Percentiles rank a stretch among this genome's conserved stretches.
Evolutionary conservation across 176 grass and related monocot species (phyloP).

Genomic region (Ampelocalamus luodianensis): DNA sequence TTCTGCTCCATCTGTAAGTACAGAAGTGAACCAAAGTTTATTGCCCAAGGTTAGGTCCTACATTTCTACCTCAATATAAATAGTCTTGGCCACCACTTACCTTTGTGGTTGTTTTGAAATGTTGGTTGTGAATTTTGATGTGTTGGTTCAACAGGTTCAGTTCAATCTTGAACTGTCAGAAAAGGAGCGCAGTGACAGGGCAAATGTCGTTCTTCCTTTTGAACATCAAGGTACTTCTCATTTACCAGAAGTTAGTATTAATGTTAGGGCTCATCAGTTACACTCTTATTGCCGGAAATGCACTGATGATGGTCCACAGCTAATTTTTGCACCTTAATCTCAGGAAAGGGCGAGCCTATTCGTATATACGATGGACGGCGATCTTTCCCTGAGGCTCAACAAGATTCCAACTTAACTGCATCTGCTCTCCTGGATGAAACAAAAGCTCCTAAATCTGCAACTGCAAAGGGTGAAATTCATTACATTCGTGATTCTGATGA

Average conservation of each 20-base stretch:
- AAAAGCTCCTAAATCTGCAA: slow-evolving; percentile 45
- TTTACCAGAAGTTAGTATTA: background rate
- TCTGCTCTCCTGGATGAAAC: slow-evolving; percentile 40
- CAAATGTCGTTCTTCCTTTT: slow-evolving; percentile 94
- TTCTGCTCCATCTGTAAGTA: slow-evolving; percentile 53
- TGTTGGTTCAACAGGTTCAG: slow-evolving; percentile 66
- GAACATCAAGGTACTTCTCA: slow-evolving; percentile 84
- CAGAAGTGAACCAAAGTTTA: slow-evolving; percentile 69
- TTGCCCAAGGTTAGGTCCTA: slow-evolving; percentile 77
- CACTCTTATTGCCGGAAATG: slow-evolving; percentile 6
- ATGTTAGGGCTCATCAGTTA: background rate
- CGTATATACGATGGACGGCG: slow-evolving; percentile 78
- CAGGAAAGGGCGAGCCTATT: slow-evolving; percentile 75
- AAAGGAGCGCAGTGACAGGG: slow-evolving; percentile 75
- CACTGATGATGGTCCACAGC: slow-evolving; percentile 26
- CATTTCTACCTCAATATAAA: slow-evolving; percentile 8
- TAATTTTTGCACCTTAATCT: slow-evolving; percentile 37
- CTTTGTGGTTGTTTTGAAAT: background rate
- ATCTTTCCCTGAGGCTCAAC: slow-evolving; percentile 58
- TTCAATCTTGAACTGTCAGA: slow-evolving; percentile 96
- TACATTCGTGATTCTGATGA: slow-evolving; percentile 96
- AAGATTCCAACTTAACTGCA: slow-evolving; percentile 30
- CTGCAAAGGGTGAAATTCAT: slow-evolving; percentile 79
- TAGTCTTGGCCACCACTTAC: slow-evolving; percentile 2
- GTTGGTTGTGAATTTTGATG: slow-evolving; percentile 28